Evolutionary conservation across 2,329 filamentous ascomycete genomes (phyloP), one percentile per base, ranked within the genome.

Genomic region (Chaetomium sp.): DNA sequence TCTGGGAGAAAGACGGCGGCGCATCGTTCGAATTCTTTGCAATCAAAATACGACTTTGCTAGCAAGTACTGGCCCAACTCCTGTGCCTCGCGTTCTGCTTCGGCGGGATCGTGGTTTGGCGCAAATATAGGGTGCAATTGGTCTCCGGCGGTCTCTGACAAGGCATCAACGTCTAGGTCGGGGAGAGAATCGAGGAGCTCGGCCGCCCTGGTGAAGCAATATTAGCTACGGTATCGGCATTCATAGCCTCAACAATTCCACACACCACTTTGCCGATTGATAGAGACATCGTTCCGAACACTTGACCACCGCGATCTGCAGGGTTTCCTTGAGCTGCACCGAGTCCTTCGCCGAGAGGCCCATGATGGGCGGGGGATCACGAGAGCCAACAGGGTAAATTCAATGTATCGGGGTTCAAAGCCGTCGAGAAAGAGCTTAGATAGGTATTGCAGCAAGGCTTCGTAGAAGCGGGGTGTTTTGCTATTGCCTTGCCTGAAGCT

Each of bases 241-340:
- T 35, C 5, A 9, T n/a, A 5, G 3, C 6, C 32, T 10, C 6
- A 12, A 35, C n/a, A 1, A 12, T 33, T 11, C n/a, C 43, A 41
- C 45, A 19, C 70, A 96, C 94, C 94, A 99, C 84, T 97, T 97
- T 34, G 94, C 87, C 6, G 92, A 94, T 66, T 96, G 91, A 68
- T 96, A 97, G 10, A 99, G 80, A 70, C 94, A 96, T 70, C 94
- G 80, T 69, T 99, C 94, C 1, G 91, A 95, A 74, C 91, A 97
- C 68, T 91, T 91, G 32, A 94, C 79, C 3, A 94, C 86, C 35
- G 92, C 90, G 66, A 91, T 87, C 69, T 95, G 89, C 44, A 96
- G 79, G 37, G 89, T 83, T 40, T 79, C 80, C 66, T 87, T 84
- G 58, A 95, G 76, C 67, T 90, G 86, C 50, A 76, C 72, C 45